Evolutionary conservation across 1,139 yeast genomes (phyloP).

Genomic region (Yamadazyma aaseri): DNA sequence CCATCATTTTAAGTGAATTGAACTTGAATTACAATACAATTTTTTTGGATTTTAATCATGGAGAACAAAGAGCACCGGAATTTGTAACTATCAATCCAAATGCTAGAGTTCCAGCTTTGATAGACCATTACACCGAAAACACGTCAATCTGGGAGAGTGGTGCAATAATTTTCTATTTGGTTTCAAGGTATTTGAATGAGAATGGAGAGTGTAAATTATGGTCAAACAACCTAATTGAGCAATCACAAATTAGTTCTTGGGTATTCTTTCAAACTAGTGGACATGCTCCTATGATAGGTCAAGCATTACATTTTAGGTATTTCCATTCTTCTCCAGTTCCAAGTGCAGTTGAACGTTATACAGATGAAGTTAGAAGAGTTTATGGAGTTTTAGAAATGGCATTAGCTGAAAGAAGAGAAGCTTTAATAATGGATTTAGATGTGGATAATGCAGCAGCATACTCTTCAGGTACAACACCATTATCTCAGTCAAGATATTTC

Average conservation of each 20-base stretch:
- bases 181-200: slow-evolving; percentile 64
- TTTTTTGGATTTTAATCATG: slow-evolving; percentile 81
- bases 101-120: slow-evolving; percentile 91
- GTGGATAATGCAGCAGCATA: slow-evolving; percentile 87
- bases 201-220: slow-evolving; percentile 76
- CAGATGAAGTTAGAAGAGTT: slow-evolving; percentile 90
- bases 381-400: slow-evolving; percentile 96
- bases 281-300: slow-evolving; percentile 98
- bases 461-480: slow-evolving; percentile 84
- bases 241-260: slow-evolving; percentile 87
- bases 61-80: slow-evolving; percentile 92
- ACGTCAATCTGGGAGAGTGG: slow-evolving; percentile 94
- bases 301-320: slow-evolving; percentile 89
- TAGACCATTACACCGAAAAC: slow-evolving; percentile 80
- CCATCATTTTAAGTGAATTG: slow-evolving; percentile 83
- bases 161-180: slow-evolving; percentile 78
- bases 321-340: slow-evolving; percentile 87
- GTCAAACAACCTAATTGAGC: slow-evolving; percentile 78
- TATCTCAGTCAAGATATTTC: slow-evolving; percentile 81
- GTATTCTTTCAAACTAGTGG: slow-evolving; percentile 93
- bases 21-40: slow-evolving; percentile 79
- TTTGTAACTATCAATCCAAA: slow-evolving; percentile 90
- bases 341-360: slow-evolving; percentile 86
- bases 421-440: slow-evolving; percentile 85
- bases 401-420: slow-evolving; percentile 88